Conservation (phyloP, 2,329 filamentous ascomycete species). For the Pseudogymnoascus sp. region DNA sequence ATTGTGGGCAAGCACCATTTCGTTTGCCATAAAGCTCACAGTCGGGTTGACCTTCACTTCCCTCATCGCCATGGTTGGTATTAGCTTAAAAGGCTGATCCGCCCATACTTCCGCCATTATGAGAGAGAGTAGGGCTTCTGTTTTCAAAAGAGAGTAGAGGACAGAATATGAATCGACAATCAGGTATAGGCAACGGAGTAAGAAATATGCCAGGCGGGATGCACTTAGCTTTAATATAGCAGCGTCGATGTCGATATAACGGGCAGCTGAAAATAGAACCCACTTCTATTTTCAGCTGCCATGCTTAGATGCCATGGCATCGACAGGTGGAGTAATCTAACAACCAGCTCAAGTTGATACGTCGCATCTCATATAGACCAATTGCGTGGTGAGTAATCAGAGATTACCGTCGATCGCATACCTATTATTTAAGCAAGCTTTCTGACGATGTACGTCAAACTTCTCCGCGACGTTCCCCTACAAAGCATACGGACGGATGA, state of each 20-base stretch:
- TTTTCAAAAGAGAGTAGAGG: neutral
- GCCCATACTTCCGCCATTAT: constrained; percentile 21
- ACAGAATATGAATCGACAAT: neutral
- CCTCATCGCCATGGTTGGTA: constrained; percentile 15
- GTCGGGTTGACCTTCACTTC: neutral
- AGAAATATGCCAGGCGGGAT: neutral
- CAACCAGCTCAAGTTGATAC: neutral
- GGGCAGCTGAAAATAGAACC: neutral
- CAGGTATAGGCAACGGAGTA: neutral
- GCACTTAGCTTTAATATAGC: neutral
- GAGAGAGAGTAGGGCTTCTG: neutral
- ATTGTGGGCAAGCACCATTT: constrained; percentile 31
- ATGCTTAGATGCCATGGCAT: neutral
- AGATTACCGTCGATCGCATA: neutral
- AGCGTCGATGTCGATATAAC: neutral
- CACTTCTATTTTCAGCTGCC: too few relatives aligned
- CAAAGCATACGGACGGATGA: neutral
- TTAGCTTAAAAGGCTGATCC: constrained; percentile 19
- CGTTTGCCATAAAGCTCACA: constrained; percentile 24
- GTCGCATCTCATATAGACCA: neutral
- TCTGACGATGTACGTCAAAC: neutral
- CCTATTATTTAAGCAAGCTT: neutral
- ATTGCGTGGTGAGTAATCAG: neutral
- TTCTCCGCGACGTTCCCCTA: neutral
- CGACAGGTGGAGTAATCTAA: neutral